Evolutionary conservation across 352 stramenopile genomes (phyloP).

Genomic region (Globisporangium emineosum): DNA sequence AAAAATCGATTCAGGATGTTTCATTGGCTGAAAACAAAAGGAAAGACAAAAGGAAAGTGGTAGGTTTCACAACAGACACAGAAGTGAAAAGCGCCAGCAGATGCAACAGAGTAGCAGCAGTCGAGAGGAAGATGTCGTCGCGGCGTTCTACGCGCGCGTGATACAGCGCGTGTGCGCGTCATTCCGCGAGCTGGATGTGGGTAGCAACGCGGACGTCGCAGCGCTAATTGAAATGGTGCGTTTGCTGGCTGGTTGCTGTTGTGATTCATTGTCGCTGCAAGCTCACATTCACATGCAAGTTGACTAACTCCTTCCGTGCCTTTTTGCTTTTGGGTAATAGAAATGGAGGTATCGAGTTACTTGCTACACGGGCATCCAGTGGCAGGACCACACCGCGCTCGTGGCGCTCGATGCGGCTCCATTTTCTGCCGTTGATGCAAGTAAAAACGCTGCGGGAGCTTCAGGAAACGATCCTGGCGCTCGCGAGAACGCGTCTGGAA

Average conservation of each 20-base stretch:
- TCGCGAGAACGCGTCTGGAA: not conserved
- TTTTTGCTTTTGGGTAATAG: constrained; percentile 15
- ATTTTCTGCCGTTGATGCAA: not conserved
- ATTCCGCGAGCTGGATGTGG: constrained; percentile 33
- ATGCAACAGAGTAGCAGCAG: constrained; percentile 2
- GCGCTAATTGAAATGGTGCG: constrained; percentile 30
- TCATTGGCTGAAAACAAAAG: not conserved
- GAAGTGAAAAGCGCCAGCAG: not conserved
- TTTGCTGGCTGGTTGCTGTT: not conserved
- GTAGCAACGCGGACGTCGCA: constrained; percentile 12
- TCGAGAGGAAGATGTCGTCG: constrained; percentile 23
- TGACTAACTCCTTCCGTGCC: not conserved
- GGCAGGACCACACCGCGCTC: not conserved
- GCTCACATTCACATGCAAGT: not conserved
- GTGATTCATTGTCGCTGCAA: not conserved
- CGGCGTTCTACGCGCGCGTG: constrained; percentile 56
- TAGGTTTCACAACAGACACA: not conserved
- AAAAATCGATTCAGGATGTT: not conserved
- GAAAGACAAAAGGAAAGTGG: no score
- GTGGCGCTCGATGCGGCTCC: not conserved
- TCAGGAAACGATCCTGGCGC: not conserved
- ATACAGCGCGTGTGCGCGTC: constrained; percentile 52
- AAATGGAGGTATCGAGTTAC: constrained; percentile 39
- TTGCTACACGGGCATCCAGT: constrained; percentile 30
- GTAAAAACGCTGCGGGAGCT: not conserved